Conservation (phyloP, 257 asterid genomes). For the Capsicum chinense region DNA sequence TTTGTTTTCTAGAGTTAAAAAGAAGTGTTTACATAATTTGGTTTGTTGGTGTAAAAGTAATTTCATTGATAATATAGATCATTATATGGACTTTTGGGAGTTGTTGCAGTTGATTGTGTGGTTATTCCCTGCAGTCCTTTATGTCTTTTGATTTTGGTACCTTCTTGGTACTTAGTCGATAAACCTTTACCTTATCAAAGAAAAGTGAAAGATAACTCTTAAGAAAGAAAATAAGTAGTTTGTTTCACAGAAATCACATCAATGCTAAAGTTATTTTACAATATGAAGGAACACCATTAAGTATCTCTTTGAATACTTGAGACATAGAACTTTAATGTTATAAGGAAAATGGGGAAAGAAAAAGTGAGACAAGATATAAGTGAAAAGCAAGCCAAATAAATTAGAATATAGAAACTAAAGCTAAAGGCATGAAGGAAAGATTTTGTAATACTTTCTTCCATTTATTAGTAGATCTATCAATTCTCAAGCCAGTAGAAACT, state of each 20-base stretch:
- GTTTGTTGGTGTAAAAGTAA: too few relatives aligned
- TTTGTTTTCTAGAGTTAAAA: too few relatives aligned
- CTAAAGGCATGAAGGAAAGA: background rate
- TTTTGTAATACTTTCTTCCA: constrained; percentile 63
- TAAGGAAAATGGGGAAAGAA: background rate
- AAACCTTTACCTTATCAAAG: too few relatives aligned
- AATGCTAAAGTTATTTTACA: background rate
- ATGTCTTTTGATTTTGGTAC: too few relatives aligned
- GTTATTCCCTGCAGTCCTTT: too few relatives aligned
- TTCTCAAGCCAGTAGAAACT: constrained; percentile 48
- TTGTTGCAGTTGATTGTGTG: too few relatives aligned
- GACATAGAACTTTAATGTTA: background rate
- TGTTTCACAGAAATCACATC: background rate
- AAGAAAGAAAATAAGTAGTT: background rate
- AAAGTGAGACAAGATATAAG: background rate
- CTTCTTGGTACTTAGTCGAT: too few relatives aligned
- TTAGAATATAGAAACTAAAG: background rate
- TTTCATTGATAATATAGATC: too few relatives aligned
- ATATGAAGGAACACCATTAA: background rate
- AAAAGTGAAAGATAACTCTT: too few relatives aligned
- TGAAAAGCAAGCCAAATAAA: background rate
- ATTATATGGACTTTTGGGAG: too few relatives aligned
- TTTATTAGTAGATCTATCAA: constrained; percentile 61
- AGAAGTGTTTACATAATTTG: too few relatives aligned
- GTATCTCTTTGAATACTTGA: background rate